phyloP scores from a whole-genome alignment of 129 eudicot species.

The Helianthus annuus region DNA sequence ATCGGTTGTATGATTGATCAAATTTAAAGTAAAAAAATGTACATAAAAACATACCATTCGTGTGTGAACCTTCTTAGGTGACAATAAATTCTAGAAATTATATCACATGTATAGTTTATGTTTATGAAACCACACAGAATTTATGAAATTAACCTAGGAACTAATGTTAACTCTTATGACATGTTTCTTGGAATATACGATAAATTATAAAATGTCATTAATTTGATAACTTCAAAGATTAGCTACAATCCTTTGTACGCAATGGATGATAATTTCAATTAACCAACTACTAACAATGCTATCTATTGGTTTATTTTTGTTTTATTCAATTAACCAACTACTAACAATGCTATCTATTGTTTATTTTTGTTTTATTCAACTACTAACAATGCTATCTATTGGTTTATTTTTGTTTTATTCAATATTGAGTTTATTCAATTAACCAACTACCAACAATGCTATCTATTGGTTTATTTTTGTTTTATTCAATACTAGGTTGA shows the following conservation, averaged over 20 bases:
- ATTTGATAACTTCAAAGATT: constrained; percentile 33
- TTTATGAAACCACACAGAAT: background rate
- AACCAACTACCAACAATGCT: no score
- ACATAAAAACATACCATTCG: constrained; percentile 10
- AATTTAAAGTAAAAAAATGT: background rate
- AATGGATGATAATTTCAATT: background rate
- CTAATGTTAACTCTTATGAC: constrained; percentile 33
- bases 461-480: background rate
- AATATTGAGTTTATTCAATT: background rate
- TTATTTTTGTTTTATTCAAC: background rate
- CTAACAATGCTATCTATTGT: background rate
- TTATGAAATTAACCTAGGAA: constrained; percentile 29
- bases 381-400: background rate
- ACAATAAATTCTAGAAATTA: constrained; percentile 5
- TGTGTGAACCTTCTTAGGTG: constrained; percentile 4
- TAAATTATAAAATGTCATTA: background rate
- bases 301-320: no score
- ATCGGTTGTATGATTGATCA: background rate
- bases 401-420: background rate
- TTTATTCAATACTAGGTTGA: background rate
- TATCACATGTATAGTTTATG: background rate
- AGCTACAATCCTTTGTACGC: constrained; percentile 8
- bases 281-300: background rate
- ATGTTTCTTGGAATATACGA: constrained; percentile 34
- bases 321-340: no score